Evolutionary conservation across 352 stramenopile genomes (phyloP).

Genomic region (Phytopythium cucurbitacearum): DNA sequence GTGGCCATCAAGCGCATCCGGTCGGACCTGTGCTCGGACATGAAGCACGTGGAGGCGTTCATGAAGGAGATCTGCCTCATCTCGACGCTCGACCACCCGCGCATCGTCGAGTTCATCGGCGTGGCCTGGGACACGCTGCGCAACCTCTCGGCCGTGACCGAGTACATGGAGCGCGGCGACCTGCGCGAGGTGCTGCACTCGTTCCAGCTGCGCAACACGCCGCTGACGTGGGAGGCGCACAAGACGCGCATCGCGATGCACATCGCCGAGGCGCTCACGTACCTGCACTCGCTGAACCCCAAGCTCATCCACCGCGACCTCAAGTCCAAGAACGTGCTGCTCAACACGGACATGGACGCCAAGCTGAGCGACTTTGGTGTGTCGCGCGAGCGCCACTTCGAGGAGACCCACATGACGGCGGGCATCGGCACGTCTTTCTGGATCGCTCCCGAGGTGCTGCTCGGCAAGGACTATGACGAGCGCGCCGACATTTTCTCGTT

Average conservation of each 20-base stretch:
- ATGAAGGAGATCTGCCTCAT: constrained; percentile 69
- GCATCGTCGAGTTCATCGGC: constrained; percentile 65
- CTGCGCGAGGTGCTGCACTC: constrained; percentile 51
- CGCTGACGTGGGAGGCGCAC: constrained; percentile 40
- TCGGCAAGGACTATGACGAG: constrained; percentile 54
- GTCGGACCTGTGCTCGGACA: constrained; percentile 38
- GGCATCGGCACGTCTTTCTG: constrained; percentile 69
- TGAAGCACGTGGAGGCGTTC: constrained; percentile 56
- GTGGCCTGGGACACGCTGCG: constrained; percentile 58
- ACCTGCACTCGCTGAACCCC: constrained; percentile 62
- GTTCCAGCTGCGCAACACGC: constrained; percentile 38
- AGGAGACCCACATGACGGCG: constrained; percentile 66
- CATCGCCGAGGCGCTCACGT: constrained; percentile 55
- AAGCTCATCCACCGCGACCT: constrained; percentile 50
- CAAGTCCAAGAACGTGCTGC: constrained; percentile 38
- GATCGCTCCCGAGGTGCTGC: constrained; percentile 63
- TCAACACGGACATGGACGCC: constrained; percentile 44
- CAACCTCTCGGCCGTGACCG: constrained; percentile 53
- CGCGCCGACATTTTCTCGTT: constrained; percentile 53
- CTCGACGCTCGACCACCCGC: constrained; percentile 47
- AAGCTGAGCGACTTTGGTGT: constrained; percentile 81
- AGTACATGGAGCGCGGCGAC: constrained; percentile 74
- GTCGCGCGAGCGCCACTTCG: constrained; percentile 47
- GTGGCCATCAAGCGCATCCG: constrained; percentile 70
- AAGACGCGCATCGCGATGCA: constrained; percentile 53